Conservation (phyloP, 2,329 filamentous ascomycete species). For the Didymella segeticola region DNA sequence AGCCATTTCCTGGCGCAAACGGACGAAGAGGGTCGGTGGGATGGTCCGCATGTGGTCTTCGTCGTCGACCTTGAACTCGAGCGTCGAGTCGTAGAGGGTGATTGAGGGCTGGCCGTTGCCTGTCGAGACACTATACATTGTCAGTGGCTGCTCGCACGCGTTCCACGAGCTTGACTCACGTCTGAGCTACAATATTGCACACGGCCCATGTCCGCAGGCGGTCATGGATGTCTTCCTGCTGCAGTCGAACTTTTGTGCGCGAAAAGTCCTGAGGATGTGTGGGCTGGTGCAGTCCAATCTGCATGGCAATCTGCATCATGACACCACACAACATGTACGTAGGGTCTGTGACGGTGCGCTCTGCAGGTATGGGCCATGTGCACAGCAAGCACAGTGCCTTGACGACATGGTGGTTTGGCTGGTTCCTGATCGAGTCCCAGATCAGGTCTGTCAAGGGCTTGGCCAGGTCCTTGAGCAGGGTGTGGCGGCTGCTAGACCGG, state of each 20-base stretch:
- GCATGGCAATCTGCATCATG: slow-evolving; percentile 87
- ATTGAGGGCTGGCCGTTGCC: slow-evolving; percentile 83
- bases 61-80: slow-evolving; percentile 52
- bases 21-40: slow-evolving; percentile 45
- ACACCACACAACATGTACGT: slow-evolving; percentile 82
- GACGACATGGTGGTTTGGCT: slow-evolving; percentile 79
- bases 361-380: slow-evolving; percentile 84
- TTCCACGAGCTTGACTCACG: slow-evolving; percentile 50
- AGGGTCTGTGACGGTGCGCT: slow-evolving; percentile 78
- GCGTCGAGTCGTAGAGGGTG: slow-evolving; percentile 77
- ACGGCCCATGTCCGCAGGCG: slow-evolving; percentile 83
- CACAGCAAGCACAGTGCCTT: slow-evolving; percentile 82
- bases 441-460: slow-evolving; percentile 71
- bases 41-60: slow-evolving; percentile 48
- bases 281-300: slow-evolving; percentile 80
- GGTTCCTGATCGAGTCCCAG: slow-evolving; percentile 80
- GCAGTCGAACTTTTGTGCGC: slow-evolving; percentile 74
- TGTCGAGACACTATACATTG: slow-evolving; percentile 69
- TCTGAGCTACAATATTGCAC: slow-evolving; percentile 83
- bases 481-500: slow-evolving; percentile 69
- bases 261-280: slow-evolving; percentile 86
- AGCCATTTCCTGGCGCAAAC: slow-evolving; percentile 48
- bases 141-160: slow-evolving; percentile 14
- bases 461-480: slow-evolving; percentile 71
- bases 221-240: slow-evolving; percentile 80